Evolutionary conservation across 148 eudicot species (phyloP).

Genomic region (Rhododendron simsii): DNA sequence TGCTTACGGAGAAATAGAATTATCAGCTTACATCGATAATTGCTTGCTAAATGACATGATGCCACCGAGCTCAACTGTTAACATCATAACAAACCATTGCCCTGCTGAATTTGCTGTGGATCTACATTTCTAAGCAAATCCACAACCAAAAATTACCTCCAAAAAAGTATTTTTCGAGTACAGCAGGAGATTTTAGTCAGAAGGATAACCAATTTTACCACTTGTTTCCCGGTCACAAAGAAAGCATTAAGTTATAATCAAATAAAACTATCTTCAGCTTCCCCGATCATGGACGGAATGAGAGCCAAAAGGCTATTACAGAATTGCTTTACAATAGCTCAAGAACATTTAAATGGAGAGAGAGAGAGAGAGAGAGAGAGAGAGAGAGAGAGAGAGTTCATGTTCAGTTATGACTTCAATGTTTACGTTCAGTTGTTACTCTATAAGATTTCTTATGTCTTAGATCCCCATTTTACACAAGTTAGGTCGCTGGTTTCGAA

Average conservation of each 20-base stretch:
- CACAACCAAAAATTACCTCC: neutral
- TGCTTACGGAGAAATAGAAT: too few relatives aligned
- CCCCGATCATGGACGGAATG: neutral
- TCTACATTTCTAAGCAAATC: neutral
- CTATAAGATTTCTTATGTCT: neutral
- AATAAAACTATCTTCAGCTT: too few relatives aligned
- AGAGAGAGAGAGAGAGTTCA: neutral
- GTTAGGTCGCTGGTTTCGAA: neutral
- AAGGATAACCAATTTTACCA: too few relatives aligned
- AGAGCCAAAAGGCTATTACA: neutral
- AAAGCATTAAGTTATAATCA: neutral
- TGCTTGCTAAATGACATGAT: neutral
- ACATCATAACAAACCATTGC: too few relatives aligned
- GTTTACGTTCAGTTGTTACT: neutral
- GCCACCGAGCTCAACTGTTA: neutral
- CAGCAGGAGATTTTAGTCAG: neutral
- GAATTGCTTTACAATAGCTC: too few relatives aligned
- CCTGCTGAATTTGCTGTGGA: neutral
- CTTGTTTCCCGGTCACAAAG: neutral
- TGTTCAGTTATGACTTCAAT: neutral
- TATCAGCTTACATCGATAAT: neutral
- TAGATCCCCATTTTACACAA: neutral
- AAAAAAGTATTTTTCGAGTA: too few relatives aligned
- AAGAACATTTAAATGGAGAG: neutral
- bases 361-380: too few relatives aligned